Evolutionary conservation across 352 stramenopile species (phyloP).

Genomic region (Phytophthora gonapodyides): DNA sequence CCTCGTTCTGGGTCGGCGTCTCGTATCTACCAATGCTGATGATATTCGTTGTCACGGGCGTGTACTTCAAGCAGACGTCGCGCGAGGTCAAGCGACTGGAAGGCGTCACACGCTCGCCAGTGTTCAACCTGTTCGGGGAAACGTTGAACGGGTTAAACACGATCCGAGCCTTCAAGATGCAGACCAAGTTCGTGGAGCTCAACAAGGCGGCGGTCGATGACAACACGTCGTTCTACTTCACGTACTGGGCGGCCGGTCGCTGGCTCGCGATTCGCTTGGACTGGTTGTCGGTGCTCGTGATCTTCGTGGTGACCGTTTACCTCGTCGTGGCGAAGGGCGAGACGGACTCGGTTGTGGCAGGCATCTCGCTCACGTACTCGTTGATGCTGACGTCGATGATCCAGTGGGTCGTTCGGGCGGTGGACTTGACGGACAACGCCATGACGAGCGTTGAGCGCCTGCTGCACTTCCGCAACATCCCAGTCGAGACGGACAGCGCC

Average conservation of each 20-base stretch:
- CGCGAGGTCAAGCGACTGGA: conserved; percentile 94
- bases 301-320: conserved; percentile 54
- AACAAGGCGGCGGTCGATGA: conserved; percentile 48
- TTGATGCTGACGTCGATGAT: conserved; percentile 57
- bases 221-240: conserved; percentile 55
- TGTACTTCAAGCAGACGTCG: conserved; percentile 87
- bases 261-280: conserved; percentile 96
- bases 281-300: conserved; percentile 79
- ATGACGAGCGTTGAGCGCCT: conserved; percentile 52
- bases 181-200: conserved; percentile 34
- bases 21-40: conserved; percentile 64
- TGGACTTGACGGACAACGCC: conserved; percentile 36
- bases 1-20: conserved; percentile 47
- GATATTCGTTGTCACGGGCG: conserved; percentile 58
- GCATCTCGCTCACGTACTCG: conserved; percentile 47
- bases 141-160: conserved; percentile 90
- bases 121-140: conserved; percentile 93
- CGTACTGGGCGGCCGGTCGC: conserved; percentile 61
- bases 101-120: conserved; percentile 80
- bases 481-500: conserved; percentile 19
- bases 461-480: conserved; percentile 39
- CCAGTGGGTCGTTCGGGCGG: conserved; percentile 22
- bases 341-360: conserved; percentile 30
- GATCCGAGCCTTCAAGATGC: conserved; percentile 78
- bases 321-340: conserved; percentile 56